A percentile compares a stretch with the other conserved stretches of the same genome.
These are phyloP conservation scores for Thermothelomyces thermophilus DNA, from an alignment of 2,329 filamentous ascomycete species.

Conservation along the genomic window DNA sequence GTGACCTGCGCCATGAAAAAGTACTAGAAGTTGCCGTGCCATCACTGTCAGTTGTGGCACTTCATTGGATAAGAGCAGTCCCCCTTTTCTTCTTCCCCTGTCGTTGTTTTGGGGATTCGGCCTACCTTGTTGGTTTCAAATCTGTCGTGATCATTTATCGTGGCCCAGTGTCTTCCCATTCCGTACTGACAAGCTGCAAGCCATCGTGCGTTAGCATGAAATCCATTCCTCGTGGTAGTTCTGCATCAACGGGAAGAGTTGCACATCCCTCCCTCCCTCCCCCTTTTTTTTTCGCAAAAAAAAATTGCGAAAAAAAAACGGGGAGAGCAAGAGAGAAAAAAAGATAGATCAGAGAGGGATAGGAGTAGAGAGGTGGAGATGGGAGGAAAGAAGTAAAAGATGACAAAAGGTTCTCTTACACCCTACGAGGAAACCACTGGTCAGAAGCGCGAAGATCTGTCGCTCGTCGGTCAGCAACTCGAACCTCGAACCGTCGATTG, in stretches of 20 bases:
- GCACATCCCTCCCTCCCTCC: too few species aligned
- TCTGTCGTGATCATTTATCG: not conserved
- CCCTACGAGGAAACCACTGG: not conserved
- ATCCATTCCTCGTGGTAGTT: not conserved
- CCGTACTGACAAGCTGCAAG: constrained; percentile 1
- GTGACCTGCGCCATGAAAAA: constrained; percentile 26
- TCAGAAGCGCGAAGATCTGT: not conserved
- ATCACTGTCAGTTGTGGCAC: not conserved
- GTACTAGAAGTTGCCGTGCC: not conserved
- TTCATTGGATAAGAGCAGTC: too few species aligned
- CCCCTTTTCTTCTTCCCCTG: too few species aligned
- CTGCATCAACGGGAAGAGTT: too few species aligned
- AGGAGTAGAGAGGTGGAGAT: too few species aligned
- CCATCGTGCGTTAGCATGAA: not conserved
- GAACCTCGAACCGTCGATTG: not conserved
- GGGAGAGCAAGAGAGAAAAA: too few species aligned
- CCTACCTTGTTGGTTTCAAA: constrained; percentile 5
- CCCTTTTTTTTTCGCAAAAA: too few species aligned
- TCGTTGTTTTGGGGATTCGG: not conserved
- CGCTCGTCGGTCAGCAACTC: not conserved
- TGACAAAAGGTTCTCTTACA: not conserved
- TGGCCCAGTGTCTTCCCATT: constrained; percentile 3
- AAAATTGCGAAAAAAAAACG: not conserved
- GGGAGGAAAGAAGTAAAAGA: too few species aligned
- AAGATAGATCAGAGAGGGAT: too few species aligned